A percentile compares a stretch with the other conserved stretches of the same genome.
Evolutionary conservation across 108 stramenopile species (phyloP).

Genomic region (Aurantiochytrium sp.): DNA sequence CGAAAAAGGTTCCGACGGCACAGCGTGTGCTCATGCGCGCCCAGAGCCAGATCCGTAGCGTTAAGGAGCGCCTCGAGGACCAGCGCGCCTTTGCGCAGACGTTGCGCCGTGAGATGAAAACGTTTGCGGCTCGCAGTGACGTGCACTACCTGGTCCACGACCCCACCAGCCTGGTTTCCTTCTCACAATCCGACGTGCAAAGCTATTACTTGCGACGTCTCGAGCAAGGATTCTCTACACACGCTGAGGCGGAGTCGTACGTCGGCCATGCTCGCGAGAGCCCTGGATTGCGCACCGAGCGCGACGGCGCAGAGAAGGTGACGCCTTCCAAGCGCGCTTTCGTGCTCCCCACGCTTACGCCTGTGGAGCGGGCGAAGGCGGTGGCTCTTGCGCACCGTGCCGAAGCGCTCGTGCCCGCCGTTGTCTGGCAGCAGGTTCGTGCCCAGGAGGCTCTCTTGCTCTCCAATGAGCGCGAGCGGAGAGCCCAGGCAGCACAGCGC

Average conservation of each 20-base stretch:
- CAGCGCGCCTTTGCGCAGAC: neutral
- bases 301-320: neutral
- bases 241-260: neutral
- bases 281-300: neutral
- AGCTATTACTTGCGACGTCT: neutral
- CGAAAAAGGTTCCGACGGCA: neutral
- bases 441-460: neutral
- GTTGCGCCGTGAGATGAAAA: neutral
- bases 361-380: neutral
- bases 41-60: neutral
- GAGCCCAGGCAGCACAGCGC: neutral
- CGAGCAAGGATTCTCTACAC: neutral
- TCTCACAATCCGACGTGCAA: neutral
- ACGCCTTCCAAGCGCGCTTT: neutral
- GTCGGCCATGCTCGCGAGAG: neutral
- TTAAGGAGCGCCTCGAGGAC: neutral
- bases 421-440: constrained; percentile 8
- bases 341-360: neutral
- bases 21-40: neutral
- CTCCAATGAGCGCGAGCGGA: neutral
- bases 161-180: neutral
- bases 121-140: neutral
- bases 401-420: neutral
- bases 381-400: neutral
- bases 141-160: neutral